phyloP scores from a whole-genome alignment of 768 basidiomycete genomes.

The Kwoniella heveanensis region DNA sequence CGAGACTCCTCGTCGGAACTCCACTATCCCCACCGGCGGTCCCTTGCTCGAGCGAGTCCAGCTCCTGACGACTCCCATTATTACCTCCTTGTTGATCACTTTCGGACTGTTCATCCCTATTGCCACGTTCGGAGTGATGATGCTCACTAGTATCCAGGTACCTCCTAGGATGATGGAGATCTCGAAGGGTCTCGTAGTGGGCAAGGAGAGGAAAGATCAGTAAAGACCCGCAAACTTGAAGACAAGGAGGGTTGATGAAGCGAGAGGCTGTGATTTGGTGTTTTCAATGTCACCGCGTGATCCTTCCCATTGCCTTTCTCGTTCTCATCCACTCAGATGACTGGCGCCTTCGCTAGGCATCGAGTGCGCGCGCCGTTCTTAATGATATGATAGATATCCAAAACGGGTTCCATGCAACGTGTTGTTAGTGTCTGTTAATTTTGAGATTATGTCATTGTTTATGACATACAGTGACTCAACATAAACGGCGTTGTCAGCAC shows the following conservation, averaged over 20 bases:
- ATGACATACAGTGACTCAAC: too few species aligned
- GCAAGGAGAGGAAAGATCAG: constrained; percentile 53
- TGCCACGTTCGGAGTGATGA: constrained; percentile 38
- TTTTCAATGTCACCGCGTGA: too few species aligned
- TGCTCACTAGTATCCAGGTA: constrained; percentile 51
- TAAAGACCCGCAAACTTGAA: constrained; percentile 14
- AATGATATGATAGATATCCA: too few species aligned
- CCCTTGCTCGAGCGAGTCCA: constrained; percentile 47
- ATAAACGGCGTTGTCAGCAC: too few species aligned
- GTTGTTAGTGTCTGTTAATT: too few species aligned
- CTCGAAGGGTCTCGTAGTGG: constrained; percentile 41
- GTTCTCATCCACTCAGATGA: too few species aligned
- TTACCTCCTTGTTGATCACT: constrained; percentile 47
- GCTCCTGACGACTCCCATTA: constrained; percentile 50
- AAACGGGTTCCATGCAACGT: neutral
- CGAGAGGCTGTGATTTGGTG: too few species aligned
- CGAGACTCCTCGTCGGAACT: constrained; percentile 17
- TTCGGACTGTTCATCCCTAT: constrained; percentile 51
- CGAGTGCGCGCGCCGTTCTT: too few species aligned
- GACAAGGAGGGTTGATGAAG: too few species aligned
- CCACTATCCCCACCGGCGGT: constrained; percentile 33
- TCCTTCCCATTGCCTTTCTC: too few species aligned
- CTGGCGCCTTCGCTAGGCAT: too few species aligned
- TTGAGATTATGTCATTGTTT: too few species aligned
- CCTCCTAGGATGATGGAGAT: constrained; percentile 55